These are phyloP conservation scores for Scolecobasidium constrictum DNA, from an alignment of 2,329 filamentous ascomycete genomes.

Conservation along the genomic window DNA sequence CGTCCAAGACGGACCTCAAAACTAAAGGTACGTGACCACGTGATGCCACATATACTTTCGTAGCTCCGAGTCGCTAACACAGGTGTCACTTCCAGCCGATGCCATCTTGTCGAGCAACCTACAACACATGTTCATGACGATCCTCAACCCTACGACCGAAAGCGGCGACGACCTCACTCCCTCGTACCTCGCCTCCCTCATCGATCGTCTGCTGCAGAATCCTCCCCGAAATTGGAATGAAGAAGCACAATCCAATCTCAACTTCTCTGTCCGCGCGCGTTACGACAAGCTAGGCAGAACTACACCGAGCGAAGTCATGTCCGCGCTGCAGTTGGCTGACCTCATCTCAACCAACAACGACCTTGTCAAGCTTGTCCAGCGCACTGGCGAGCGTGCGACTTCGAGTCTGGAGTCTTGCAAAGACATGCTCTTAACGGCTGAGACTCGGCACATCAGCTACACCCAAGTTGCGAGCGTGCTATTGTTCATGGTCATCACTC, in stretches of 20 bases:
- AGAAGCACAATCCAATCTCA: slow-evolving; percentile 57
- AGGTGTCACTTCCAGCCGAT: slow-evolving; percentile 50
- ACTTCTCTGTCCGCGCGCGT: slow-evolving; percentile 53
- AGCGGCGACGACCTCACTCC: slow-evolving; percentile 56
- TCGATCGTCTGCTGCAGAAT: slow-evolving; percentile 79
- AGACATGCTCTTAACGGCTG: slow-evolving; percentile 45
- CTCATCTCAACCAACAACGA: slow-evolving; percentile 53
- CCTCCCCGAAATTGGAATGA: slow-evolving; percentile 80
- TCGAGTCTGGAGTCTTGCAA: slow-evolving; percentile 60
- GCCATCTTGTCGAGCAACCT: slow-evolving; percentile 79
- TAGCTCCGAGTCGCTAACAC: too few relatives aligned
- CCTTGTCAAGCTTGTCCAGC: slow-evolving; percentile 57
- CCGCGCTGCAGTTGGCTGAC: slow-evolving; percentile 58
- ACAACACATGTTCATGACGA: slow-evolving; percentile 62
- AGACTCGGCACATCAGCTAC: slow-evolving; percentile 58
- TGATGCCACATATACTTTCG: too few relatives aligned
- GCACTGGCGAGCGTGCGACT: slow-evolving; percentile 64
- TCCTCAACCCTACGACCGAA: slow-evolving; percentile 49
- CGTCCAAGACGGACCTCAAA: slow-evolving; percentile 70
- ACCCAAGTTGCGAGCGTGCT: slow-evolving; percentile 75
- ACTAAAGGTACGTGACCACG: slow-evolving; percentile 60
- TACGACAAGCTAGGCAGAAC: slow-evolving; percentile 41
- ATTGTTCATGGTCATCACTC: slow-evolving; percentile 56
- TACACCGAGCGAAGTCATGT: slow-evolving; percentile 58
- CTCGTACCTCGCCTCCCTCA: slow-evolving; percentile 63